Conservation (phyloP, 306 rosid species). For the Rosa lucieae region DNA sequence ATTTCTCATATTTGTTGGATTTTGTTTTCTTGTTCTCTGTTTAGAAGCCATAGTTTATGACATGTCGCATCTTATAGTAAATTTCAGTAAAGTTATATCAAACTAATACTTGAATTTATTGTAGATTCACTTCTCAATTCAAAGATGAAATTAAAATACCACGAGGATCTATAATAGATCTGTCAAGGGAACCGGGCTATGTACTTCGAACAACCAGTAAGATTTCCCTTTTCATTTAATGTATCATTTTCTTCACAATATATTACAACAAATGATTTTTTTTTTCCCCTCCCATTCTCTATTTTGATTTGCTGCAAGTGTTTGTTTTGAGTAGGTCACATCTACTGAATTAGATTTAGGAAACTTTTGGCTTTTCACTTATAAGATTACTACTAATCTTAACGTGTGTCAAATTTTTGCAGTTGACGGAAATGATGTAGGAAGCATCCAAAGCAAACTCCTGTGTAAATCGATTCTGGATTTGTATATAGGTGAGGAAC, state of each 20-base stretch:
- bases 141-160: slow-evolving; percentile 89
- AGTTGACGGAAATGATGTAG: slow-evolving; percentile 96
- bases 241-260: background rate
- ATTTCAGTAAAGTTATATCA: background rate
- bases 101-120: slow-evolving; percentile 30
- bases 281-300: background rate
- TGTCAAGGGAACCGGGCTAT: slow-evolving; percentile 68
- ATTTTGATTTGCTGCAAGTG: background rate
- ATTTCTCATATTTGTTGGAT: slow-evolving; percentile 1
- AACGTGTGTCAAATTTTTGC: slow-evolving; percentile 15
- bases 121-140: slow-evolving; percentile 94
- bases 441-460: slow-evolving; percentile 81
- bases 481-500: slow-evolving; percentile 81
- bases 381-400: background rate
- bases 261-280: too few species aligned
- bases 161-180: slow-evolving; percentile 74
- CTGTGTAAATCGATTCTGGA: slow-evolving; percentile 75
- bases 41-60: background rate
- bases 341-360: background rate
- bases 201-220: slow-evolving; percentile 82
- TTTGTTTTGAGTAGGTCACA: background rate
- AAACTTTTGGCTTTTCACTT: background rate
- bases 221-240: slow-evolving; percentile 27
- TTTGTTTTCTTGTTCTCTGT: background rate
- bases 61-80: background rate